Conservation (phyloP, 192 early-diverging fungal genomes). For the Helicostylum pulchrum region DNA sequence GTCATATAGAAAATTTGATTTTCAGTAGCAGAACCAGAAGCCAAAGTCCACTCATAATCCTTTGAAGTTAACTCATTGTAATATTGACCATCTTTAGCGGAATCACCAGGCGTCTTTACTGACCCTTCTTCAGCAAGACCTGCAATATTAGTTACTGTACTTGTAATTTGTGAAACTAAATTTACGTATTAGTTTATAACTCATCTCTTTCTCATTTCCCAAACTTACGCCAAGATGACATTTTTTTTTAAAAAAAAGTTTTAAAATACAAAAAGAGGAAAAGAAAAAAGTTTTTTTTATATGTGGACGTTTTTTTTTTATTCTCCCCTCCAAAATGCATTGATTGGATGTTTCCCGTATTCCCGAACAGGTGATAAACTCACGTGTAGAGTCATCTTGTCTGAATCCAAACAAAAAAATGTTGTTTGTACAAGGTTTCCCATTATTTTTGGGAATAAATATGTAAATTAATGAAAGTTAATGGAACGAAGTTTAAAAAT, state of each 20-base stretch:
- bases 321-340: too few species aligned
- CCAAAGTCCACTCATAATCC: slow-evolving; percentile 68
- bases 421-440: too few species aligned
- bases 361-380: too few species aligned
- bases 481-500: too few species aligned
- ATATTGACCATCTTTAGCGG: slow-evolving; percentile 38
- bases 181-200: not conserved
- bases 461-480: too few species aligned
- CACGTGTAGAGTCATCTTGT: too few species aligned
- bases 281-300: too few species aligned
- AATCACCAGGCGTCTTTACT: slow-evolving; percentile 35
- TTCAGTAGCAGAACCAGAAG: slow-evolving; percentile 78
- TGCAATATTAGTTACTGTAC: slow-evolving; percentile 32
- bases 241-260: not conserved
- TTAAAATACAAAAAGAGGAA: too few species aligned
- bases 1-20: slow-evolving; percentile 85
- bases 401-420: too few species aligned
- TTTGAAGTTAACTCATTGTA: slow-evolving; percentile 47
- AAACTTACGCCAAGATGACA: slow-evolving; percentile 3
- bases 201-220: slow-evolving; percentile 2
- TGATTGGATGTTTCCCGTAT: too few species aligned
- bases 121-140: slow-evolving; percentile 23
- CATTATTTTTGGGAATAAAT: too few species aligned
- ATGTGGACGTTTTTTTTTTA: too few species aligned
- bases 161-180: slow-evolving; percentile 34